These are phyloP conservation scores for Lecanoromycetidae sp. DNA, from an alignment of 2,329 filamentous ascomycete species.

Conservation along the genomic window DNA sequence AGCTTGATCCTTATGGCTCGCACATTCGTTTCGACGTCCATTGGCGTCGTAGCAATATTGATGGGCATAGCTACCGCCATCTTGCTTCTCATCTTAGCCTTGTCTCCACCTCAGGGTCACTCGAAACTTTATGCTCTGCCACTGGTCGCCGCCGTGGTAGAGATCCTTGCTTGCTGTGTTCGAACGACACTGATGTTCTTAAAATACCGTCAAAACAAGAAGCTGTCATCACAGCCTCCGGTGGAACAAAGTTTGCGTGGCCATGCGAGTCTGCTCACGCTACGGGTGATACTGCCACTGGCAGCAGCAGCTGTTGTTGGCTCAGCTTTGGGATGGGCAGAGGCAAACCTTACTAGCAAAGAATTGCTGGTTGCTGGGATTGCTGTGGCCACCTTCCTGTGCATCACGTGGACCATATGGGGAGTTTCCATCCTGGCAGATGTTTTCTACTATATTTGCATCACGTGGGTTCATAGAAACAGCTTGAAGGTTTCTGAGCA, in stretches of 20 bases:
- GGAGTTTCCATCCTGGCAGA: slow-evolving; percentile 25
- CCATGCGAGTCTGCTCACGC: slow-evolving; percentile 1
- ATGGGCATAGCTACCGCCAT: slow-evolving; percentile 27
- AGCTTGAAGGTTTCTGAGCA: background rate
- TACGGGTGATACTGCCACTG: slow-evolving; percentile 15
- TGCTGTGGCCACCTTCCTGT: slow-evolving; percentile 20
- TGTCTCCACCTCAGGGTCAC: slow-evolving; percentile 22
- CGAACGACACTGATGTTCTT: slow-evolving; percentile 9
- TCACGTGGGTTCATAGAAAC: background rate
- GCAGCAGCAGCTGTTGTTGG: slow-evolving; percentile 10
- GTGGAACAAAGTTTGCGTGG: background rate
- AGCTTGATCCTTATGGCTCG: slow-evolving; percentile 19
- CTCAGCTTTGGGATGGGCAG: slow-evolving; percentile 15
- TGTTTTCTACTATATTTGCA: slow-evolving; percentile 24
- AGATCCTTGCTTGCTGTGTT: slow-evolving; percentile 20
- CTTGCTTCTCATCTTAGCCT: slow-evolving; percentile 27
- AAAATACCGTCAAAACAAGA: background rate
- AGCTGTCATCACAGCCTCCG: background rate
- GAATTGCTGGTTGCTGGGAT: background rate
- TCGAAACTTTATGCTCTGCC: slow-evolving; percentile 22
- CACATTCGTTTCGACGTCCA: slow-evolving; percentile 24
- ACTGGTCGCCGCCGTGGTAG: slow-evolving; percentile 24
- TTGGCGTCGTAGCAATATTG: slow-evolving; percentile 24
- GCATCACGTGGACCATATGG: slow-evolving; percentile 28
- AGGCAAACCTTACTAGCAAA: slow-evolving; percentile 6